Base-by-base conservation (phyloP, 257 asterid genomes). In the Penstemon newberryi region DNA sequence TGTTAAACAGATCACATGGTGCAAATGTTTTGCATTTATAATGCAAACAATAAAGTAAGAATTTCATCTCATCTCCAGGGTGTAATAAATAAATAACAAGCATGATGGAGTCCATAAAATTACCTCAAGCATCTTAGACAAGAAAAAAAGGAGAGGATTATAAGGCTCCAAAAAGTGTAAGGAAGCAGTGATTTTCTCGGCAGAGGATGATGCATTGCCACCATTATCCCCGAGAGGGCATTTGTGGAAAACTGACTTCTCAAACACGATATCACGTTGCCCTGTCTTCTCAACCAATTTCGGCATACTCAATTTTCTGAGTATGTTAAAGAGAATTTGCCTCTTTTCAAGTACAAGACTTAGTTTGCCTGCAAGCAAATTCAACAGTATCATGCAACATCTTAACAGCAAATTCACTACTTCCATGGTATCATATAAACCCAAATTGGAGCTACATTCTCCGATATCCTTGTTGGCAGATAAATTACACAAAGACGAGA, bases 61-160 rank as follows among this genome's bases (percentile, higher is more conserved):
- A 19, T 50, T 49, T 46, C 44, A 65, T 55, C 67, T 60, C 53
- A 60, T 38, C 65, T 46, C 60, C 1, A 8, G 43, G 43, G 36
- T 70, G 51, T 11, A 18, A 63, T 11, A 50, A 60, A 72, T 62
- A 60, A 56, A 68, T 60, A 41, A 66, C 7, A 55, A 45, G 18
- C 72, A 77, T 13, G 7, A 7, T 38, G 9, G 52, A 68, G 69
- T 38, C 40, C 3, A 12, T 58, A 51, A 73, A 75, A 74, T 75
- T 83, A 93, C 98, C 97, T 88, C 97, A 58, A 90, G 85, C 67
- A 87, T 75, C 33, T 87, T 71, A 67, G 85, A 77, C 60, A 69
- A 55, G 65, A 87, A 66, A 45, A 78, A 67, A 56, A 75, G 79
- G 61, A 79, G 80, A 69, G 82, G 82, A 81, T 78, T 67, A 53